Base-by-base conservation (phyloP, 495 filamentous ascomycete species). In the Aspergillus diversus region DNA sequence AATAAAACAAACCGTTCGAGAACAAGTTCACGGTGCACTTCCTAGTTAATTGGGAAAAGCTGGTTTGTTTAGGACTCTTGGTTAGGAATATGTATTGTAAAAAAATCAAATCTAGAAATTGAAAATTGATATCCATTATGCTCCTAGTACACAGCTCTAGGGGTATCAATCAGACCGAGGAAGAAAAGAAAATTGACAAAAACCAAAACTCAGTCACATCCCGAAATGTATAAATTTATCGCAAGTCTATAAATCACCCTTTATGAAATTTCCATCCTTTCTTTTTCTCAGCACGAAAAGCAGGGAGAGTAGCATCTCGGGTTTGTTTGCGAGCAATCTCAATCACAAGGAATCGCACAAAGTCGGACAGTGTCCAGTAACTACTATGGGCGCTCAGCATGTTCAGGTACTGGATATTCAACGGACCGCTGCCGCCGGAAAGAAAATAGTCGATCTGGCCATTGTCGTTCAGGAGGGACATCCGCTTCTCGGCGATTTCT, bases 331-430 rank as follows among this genome's bases (percentile, higher is more conserved):
- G 78, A 8, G 94, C 93, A 66, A 94, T 86, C 76, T 99, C 95
- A 43, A 92, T 75, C 17, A 97, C 94, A 56, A 97, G 70, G 70
- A 98, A 87, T 42, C 93, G 77, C 31, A 95, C 87, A 75, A 98
- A 91, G 71, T 98, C 95, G 60, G 83, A 81, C 65, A 89, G 86
- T 9, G 84, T 84, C 95, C 95, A 98, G 69, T 99, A 99, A 63
- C 89, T 92, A 60, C 90, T 92, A 75, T 99, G 95, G n/a, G 95
- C 95, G 59, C 92, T 90, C 61, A 99, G 75, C 94, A 99, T 99
- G 65, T 96, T 97, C 5, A 97, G 73, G 72, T 99, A 99, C 79
- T 97, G 93, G 56, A 97, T 91, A 75, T 96, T 93, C 33, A 98
- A 79, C 5, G 92, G 84, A 0, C 94, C 92, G 21, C 89, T 86